Evolutionary conservation across 441 rosid species (phyloP).

Genomic region (Macaranga tanarius): DNA sequence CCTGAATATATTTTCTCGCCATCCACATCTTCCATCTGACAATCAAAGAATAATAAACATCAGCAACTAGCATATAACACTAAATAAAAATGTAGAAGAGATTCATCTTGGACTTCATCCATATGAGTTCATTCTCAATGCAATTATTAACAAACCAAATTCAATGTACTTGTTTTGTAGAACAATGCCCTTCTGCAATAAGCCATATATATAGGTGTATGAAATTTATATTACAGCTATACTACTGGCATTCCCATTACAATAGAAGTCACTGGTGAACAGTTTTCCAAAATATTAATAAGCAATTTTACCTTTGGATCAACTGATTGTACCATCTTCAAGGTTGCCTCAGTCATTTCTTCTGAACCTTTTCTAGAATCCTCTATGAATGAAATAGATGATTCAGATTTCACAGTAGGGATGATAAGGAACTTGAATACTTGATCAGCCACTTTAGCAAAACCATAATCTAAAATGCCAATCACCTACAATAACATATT

Average conservation of each 20-base stretch:
- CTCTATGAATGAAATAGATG: constrained; percentile 51
- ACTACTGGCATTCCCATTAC: background rate
- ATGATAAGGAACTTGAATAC: constrained; percentile 72
- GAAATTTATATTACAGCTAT: background rate
- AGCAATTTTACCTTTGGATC: constrained; percentile 48
- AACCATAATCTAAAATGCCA: constrained; percentile 81
- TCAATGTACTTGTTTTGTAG: background rate
- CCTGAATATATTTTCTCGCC: constrained; percentile 60
- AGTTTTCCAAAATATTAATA: background rate
- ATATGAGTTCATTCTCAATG: background rate
- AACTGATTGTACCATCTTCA: constrained; percentile 52
- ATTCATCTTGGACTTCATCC: background rate
- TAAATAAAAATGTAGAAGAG: background rate
- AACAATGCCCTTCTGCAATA: constrained; percentile 7
- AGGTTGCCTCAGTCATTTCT: constrained; percentile 46
- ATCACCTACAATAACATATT: constrained; percentile 53
- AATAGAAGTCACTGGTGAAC: background rate
- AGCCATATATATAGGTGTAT: background rate
- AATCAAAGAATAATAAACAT: constrained; percentile 18
- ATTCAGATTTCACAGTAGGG: constrained; percentile 61
- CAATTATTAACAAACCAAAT: background rate
- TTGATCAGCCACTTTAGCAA: constrained; percentile 87
- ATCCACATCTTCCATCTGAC: constrained; percentile 55
- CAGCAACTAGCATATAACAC: constrained; percentile 14
- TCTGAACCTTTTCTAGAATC: constrained; percentile 46